Conservation (phyloP, 164 flowering plant genomes). For the Litsea cubeba region DNA sequence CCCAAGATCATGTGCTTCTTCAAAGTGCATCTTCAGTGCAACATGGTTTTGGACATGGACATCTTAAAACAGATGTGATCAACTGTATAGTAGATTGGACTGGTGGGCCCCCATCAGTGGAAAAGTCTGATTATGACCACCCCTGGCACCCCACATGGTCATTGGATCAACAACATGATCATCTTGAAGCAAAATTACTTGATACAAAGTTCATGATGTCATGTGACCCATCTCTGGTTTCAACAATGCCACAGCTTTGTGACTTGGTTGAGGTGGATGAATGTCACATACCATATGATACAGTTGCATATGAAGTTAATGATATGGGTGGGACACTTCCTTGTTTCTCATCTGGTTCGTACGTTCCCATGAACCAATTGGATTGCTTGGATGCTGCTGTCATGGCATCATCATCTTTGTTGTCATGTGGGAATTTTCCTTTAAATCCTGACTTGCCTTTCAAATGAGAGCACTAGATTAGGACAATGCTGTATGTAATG, state of each 20-base stretch:
- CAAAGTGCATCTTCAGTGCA: constrained; percentile 16
- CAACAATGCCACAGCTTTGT: constrained; percentile 21
- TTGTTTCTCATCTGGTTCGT: constrained; percentile 11
- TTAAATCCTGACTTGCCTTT: constrained; percentile 31
- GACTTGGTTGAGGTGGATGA: constrained; percentile 22
- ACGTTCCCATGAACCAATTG: constrained; percentile 16
- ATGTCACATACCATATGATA: constrained; percentile 17
- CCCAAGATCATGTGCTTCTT: constrained; percentile 25
- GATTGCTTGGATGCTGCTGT: constrained; percentile 30
- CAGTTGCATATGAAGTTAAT: constrained; percentile 15
- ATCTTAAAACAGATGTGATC: constrained; percentile 12
- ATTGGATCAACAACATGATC: constrained; percentile 10
- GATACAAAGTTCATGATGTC: constrained; percentile 5
- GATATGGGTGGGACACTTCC: constrained; percentile 14
- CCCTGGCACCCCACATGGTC: constrained; percentile 32
- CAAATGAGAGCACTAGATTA: constrained; percentile 18
- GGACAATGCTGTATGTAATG: not conserved
- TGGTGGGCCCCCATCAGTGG: constrained; percentile 7
- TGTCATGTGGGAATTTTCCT: constrained; percentile 21
- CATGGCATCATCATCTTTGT: constrained; percentile 28
- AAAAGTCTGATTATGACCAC: constrained; percentile 11
- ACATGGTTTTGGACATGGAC: constrained; percentile 20
- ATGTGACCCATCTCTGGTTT: constrained; percentile 8
- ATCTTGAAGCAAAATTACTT: constrained; percentile 7
- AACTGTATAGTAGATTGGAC: constrained; percentile 14